Conservation (phyloP, 2,329 filamentous ascomycete genomes). For the Paecilomyces sp. region DNA sequence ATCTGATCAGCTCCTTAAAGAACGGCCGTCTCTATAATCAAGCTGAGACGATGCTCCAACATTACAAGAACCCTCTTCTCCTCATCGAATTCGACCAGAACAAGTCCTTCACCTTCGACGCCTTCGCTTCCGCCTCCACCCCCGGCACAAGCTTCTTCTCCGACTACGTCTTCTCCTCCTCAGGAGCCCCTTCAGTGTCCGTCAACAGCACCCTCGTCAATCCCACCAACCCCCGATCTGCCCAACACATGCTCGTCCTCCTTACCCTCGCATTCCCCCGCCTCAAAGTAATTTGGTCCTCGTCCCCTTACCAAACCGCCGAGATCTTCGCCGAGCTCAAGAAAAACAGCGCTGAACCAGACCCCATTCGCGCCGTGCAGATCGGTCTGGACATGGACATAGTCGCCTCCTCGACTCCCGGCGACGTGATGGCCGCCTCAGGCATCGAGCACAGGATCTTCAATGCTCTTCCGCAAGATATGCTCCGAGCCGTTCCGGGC, state of each 20-base stretch:
- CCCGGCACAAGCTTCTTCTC: conserved; percentile 32
- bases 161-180: conserved; percentile 47
- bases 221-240: conserved; percentile 59
- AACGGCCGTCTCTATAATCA: conserved; percentile 90
- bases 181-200: conserved; percentile 40
- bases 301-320: conserved; percentile 87
- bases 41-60: conserved; percentile 85
- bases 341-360: conserved; percentile 79
- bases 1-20: conserved; percentile 84
- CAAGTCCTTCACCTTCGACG: conserved; percentile 91
- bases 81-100: conserved; percentile 97
- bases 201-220: conserved; percentile 57
- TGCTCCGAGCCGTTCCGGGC: conserved; percentile 78
- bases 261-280: conserved; percentile 86
- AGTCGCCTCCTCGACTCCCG: conserved; percentile 28
- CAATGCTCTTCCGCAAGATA: conserved; percentile 81
- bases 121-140: conserved; percentile 40
- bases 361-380: conserved; percentile 78
- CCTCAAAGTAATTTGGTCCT: conserved; percentile 89
- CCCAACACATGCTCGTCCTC: conserved; percentile 87
- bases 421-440: conserved; percentile 52
- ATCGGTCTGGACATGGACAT: conserved; percentile 63
- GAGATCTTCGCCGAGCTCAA: conserved; percentile 96
- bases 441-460: conserved; percentile 57
- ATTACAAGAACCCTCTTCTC: conserved; percentile 85